Evolutionary conservation across 805 yeast genomes (phyloP).

Genomic region (Wickerhamomyces pijperi): DNA sequence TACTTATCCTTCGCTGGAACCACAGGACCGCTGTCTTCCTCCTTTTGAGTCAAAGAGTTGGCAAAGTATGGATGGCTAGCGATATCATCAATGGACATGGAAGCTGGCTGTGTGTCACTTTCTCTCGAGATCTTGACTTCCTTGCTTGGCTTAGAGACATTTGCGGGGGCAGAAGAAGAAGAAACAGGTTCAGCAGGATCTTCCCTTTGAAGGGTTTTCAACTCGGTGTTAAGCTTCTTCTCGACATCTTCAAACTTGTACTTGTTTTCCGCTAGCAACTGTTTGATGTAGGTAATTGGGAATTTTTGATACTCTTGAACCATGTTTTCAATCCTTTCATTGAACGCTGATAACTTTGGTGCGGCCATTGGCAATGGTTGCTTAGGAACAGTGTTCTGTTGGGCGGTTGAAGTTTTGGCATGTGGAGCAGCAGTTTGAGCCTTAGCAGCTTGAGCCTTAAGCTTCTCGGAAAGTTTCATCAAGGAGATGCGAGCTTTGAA

Average conservation of each 20-base stretch:
- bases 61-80: not conserved
- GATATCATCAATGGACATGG: not conserved
- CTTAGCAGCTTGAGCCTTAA: no score
- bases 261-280: not conserved
- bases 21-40: not conserved
- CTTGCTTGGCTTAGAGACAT: not conserved
- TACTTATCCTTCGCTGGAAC: not conserved
- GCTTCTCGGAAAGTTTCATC: not conserved
- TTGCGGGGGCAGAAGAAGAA: no score
- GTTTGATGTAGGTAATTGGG: not conserved
- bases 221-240: not conserved
- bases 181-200: not conserved
- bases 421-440: no score
- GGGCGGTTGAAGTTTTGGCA: no score
- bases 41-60: not conserved
- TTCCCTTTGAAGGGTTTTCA: not conserved
- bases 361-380: not conserved
- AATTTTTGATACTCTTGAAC: not conserved
- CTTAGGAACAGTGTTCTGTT: not conserved
- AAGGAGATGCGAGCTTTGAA: not conserved
- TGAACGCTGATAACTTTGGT: not conserved
- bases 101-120: not conserved
- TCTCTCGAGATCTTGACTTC: not conserved
- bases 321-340: not conserved
- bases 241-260: not conserved